phyloP scores from a whole-genome alignment of 768 basidiomycete species.

The Russula earlei region DNA sequence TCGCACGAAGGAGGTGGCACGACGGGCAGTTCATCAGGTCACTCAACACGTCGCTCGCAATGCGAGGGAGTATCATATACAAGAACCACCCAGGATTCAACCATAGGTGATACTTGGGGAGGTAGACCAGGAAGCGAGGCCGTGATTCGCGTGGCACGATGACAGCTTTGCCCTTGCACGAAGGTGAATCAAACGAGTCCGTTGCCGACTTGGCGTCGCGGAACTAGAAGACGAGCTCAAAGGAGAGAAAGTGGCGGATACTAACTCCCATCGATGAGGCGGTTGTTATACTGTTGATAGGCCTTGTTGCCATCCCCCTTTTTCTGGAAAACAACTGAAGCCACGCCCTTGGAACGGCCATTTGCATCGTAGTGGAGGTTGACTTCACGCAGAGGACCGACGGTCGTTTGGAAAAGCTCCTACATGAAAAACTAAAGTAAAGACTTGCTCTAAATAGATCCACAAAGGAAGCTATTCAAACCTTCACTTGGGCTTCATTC shows the following conservation, averaged over 20 bases:
- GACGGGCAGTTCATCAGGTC: not conserved
- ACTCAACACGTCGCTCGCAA: not conserved
- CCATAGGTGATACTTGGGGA: not conserved
- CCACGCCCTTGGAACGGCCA: conserved; percentile 87
- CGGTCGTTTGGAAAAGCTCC: conserved; percentile 89
- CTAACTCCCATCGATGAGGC: conserved; percentile 99
- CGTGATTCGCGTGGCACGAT: conserved; percentile 4
- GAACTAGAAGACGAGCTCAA: conserved; percentile 25
- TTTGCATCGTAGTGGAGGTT: conserved; percentile 75
- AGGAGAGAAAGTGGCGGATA: conserved; percentile 46
- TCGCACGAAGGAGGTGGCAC: conserved; percentile 6
- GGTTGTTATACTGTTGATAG: conserved; percentile 90
- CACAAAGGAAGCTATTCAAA: conserved; percentile 29
- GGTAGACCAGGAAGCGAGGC: conserved; percentile 10
- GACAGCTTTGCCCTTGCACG: conserved; percentile 13
- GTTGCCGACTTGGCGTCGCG: conserved; percentile 16
- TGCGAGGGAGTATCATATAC: not conserved
- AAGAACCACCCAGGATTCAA: conserved; percentile 7
- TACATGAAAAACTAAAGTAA: conserved; percentile 26
- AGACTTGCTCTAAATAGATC: not conserved
- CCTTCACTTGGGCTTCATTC: conserved; percentile 89
- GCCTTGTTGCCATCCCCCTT: conserved; percentile 90
- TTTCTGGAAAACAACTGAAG: conserved; percentile 74
- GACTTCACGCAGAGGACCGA: conserved; percentile 79
- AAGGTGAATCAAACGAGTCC: conserved; percentile 18